Percentiles rank a stretch among this genome's conserved stretches.
Evolutionary conservation across 2,329 filamentous ascomycete species (phyloP).

Genomic region (Colletotrichum agaves): DNA sequence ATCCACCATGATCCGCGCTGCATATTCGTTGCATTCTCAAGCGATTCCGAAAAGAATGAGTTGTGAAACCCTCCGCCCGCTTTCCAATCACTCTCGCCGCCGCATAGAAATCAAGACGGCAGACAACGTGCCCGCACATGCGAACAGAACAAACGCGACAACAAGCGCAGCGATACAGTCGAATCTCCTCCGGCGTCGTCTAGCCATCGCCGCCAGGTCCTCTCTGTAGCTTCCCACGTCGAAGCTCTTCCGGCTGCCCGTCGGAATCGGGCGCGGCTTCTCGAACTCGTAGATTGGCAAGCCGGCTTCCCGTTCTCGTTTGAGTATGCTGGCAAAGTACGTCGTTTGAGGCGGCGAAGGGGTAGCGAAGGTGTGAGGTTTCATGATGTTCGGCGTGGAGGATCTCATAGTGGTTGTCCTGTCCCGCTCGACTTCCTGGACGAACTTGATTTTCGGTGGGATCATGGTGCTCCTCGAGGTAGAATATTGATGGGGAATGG

Average conservation of each 20-base stretch:
- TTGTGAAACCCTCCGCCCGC: background rate
- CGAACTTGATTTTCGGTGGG: slow-evolving; percentile 21
- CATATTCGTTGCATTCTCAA: background rate
- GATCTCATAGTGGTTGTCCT: background rate
- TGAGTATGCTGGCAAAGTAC: slow-evolving; percentile 19
- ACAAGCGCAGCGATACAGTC: background rate
- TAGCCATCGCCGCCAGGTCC: background rate
- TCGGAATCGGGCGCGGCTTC: background rate
- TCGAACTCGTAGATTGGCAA: slow-evolving; percentile 19
- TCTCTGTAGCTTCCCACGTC: background rate
- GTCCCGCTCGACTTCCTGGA: slow-evolving; percentile 23
- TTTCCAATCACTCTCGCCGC: background rate
- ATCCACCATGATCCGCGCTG: background rate
- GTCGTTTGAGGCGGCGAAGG: slow-evolving; percentile 10
- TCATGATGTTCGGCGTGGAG: background rate
- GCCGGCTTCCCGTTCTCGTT: background rate
- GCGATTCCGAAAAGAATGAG: too few relatives aligned
- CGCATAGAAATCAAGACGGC: background rate
- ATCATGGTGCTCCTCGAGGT: background rate
- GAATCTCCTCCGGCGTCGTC: background rate
- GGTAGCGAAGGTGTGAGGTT: background rate
- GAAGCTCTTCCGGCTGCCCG: background rate
- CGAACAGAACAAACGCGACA: background rate
- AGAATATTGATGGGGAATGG: too few relatives aligned
- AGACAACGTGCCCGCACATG: slow-evolving; percentile 7